Percentiles rank a stretch among this genome's conserved stretches.
These are phyloP conservation scores for Solanum pinnatisectum DNA, from an alignment of 257 asterid species.

Conservation along the genomic window DNA sequence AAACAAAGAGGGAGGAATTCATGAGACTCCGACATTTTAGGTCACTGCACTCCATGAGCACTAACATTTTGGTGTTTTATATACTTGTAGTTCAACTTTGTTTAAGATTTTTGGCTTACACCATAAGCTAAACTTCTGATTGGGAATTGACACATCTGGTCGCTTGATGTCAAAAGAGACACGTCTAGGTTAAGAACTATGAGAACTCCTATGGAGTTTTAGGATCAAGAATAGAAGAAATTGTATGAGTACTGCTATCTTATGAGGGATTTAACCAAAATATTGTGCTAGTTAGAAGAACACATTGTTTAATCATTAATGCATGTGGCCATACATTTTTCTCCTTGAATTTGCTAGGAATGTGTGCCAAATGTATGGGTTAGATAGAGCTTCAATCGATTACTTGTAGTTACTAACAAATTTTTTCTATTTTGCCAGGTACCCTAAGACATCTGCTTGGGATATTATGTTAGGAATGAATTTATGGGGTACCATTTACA, in stretches of 20 bases:
- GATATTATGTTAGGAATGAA: constrained; percentile 98
- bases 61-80: neutral
- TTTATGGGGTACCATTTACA: constrained; percentile 92
- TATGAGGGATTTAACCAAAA: neutral
- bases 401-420: neutral
- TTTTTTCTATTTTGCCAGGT: constrained; percentile 30
- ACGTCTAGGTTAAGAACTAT: neutral
- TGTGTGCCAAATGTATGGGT: too few relatives aligned
- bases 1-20: neutral
- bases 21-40: neutral
- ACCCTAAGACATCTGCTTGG: constrained; percentile 90
- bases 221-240: neutral
- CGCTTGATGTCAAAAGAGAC: neutral
- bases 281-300: neutral
- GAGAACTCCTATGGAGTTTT: neutral
- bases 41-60: neutral
- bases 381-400: too few relatives aligned
- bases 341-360: neutral
- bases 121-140: neutral
- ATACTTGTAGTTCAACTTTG: neutral
- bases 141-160: neutral
- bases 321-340: neutral
- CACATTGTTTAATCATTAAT: neutral
- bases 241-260: neutral
- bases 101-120: neutral